Conservation (phyloP, 1,284 basidiomycete species). For the Macrocystidia cucumis region DNA sequence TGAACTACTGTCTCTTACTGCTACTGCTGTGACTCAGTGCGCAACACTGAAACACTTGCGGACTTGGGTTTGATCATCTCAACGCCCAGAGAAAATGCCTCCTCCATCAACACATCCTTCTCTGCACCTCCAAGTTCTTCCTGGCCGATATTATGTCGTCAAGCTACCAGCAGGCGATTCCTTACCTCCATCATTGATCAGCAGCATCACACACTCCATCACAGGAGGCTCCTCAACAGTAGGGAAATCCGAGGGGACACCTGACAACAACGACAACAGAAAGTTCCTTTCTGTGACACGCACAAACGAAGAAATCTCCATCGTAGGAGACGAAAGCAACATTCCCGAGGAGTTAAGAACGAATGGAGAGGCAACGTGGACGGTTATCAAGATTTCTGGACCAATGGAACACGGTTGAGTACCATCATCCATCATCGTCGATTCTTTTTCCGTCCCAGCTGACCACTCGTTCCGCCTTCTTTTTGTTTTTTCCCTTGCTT, state of each 20-base stretch:
- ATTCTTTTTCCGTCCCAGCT: too few species aligned
- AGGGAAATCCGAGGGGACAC: slow-evolving; percentile 16
- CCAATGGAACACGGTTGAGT: slow-evolving; percentile 58
- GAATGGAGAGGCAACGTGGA: slow-evolving; percentile 43
- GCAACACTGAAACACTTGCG: slow-evolving; percentile 4
- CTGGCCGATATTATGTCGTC: slow-evolving; percentile 49
- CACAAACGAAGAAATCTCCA: slow-evolving; percentile 52
- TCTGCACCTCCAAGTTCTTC: slow-evolving; percentile 44
- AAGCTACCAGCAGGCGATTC: slow-evolving; percentile 31
- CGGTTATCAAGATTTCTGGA: slow-evolving; percentile 54
- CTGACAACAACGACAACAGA: slow-evolving; percentile 17
- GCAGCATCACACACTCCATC: too few species aligned
- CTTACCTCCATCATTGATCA: slow-evolving; percentile 22
- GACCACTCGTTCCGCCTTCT: too few species aligned
- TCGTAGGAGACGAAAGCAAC: slow-evolving; percentile 39
- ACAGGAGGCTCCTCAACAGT: too few species aligned
- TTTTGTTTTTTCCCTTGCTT: too few species aligned
- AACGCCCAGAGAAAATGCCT: too few species aligned
- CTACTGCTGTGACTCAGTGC: slow-evolving; percentile 5
- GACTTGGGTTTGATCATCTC: slow-evolving; percentile 7
- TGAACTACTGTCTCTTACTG: too few species aligned
- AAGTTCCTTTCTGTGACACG: slow-evolving; percentile 51
- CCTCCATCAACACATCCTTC: slow-evolving; percentile 37
- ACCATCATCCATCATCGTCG: too few species aligned
- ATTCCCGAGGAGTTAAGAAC: slow-evolving; percentile 26